Conservation (phyloP, 2,329 filamentous ascomycete species). For the Cadophora luteo-olivacea region DNA sequence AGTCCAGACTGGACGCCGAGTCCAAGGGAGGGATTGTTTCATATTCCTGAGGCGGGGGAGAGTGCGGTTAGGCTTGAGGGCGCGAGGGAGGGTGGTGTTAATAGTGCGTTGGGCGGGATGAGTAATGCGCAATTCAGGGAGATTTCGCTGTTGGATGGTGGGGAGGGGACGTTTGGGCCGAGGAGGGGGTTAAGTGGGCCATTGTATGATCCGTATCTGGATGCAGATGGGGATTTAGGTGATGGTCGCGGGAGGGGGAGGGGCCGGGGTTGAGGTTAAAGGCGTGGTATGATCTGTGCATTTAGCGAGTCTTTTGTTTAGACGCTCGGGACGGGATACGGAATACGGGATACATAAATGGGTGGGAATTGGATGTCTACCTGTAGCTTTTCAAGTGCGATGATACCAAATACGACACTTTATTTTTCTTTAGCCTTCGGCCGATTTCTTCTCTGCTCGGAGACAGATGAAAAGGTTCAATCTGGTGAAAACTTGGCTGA, state of each 20-base stretch:
- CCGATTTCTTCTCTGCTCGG: no score
- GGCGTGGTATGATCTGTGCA: background rate
- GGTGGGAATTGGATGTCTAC: background rate
- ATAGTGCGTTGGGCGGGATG: conserved; percentile 1
- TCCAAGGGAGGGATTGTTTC: conserved; percentile 21
- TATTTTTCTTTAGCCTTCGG: background rate
- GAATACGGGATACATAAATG: background rate
- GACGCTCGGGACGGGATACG: background rate
- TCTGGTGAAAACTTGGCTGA: no score
- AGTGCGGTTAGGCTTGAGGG: conserved; percentile 30
- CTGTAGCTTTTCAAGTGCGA: background rate
- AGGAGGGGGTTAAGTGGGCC: background rate
- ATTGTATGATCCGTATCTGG: background rate
- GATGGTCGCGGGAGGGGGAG: background rate
- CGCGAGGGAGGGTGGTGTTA: background rate
- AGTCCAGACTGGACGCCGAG: conserved; percentile 14
- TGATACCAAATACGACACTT: conserved; percentile 4
- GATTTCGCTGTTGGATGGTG: conserved; percentile 23
- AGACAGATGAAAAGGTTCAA: no score
- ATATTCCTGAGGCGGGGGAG: conserved; percentile 38
- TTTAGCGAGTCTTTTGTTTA: conserved; percentile 11
- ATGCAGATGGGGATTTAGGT: background rate
- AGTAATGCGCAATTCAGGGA: conserved; percentile 32
- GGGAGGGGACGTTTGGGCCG: background rate
- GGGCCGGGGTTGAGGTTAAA: background rate